These are phyloP conservation scores for Glarea lozoyensis DNA, from an alignment of 495 filamentous ascomycete genomes.

Conservation along the genomic window DNA sequence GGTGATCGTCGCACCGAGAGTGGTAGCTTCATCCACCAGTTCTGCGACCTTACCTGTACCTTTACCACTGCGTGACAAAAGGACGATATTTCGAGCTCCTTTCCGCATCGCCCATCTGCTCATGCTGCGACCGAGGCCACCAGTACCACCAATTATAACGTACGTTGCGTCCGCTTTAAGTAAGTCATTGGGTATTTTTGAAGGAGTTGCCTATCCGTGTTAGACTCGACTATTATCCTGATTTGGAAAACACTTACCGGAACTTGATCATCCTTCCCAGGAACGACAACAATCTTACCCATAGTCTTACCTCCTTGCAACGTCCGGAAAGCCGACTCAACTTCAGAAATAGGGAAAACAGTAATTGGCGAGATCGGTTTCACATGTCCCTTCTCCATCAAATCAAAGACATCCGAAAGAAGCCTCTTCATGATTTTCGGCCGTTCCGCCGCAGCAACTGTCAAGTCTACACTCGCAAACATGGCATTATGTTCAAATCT, in stretches of 20 bases:
- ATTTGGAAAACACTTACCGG: slow-evolving; percentile 13
- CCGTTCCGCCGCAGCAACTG: slow-evolving; percentile 29
- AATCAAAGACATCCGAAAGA: slow-evolving; percentile 30
- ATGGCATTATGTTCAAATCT: slow-evolving; percentile 33
- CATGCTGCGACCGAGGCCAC: slow-evolving; percentile 55
- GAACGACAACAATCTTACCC: slow-evolving; percentile 50
- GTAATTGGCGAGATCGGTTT: slow-evolving; percentile 31
- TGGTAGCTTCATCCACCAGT: slow-evolving; percentile 11
- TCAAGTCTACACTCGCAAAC: slow-evolving; percentile 40
- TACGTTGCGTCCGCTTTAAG: slow-evolving; percentile 36
- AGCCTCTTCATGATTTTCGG: slow-evolving; percentile 28
- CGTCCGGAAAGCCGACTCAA: slow-evolving; percentile 46
- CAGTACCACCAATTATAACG: slow-evolving; percentile 53
- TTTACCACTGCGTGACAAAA: slow-evolving; percentile 46
- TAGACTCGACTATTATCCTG: neutral
- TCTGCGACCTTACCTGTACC: slow-evolving; percentile 12
- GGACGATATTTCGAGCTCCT: slow-evolving; percentile 48
- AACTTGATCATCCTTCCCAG: slow-evolving; percentile 28
- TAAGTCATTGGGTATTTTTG: neutral
- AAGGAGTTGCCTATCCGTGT: slow-evolving; percentile 10
- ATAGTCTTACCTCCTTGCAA: slow-evolving; percentile 45
- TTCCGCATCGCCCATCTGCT: slow-evolving; percentile 49
- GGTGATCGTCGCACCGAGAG: slow-evolving; percentile 16
- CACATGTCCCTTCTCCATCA: slow-evolving; percentile 32
- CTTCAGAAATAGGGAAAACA: slow-evolving; percentile 38